These are phyloP conservation scores for Pseudogymnoascus sp. DNA, from an alignment of 2,329 filamentous ascomycete species.

Conservation along the genomic window DNA sequence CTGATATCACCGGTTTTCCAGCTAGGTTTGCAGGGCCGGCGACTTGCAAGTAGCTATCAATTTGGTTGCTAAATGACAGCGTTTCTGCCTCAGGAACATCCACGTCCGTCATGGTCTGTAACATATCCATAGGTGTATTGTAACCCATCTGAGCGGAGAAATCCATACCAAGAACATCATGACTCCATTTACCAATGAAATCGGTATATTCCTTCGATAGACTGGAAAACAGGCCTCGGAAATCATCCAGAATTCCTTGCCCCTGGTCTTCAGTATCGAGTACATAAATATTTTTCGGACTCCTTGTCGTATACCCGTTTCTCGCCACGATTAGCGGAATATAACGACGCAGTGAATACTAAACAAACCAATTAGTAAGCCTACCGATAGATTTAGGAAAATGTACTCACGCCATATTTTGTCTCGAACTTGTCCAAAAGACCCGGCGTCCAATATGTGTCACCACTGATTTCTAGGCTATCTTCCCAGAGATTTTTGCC, in stretches of 20 bases:
- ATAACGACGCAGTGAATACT: constrained; percentile 14
- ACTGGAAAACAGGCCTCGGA: constrained; percentile 8
- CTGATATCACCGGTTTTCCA: constrained; percentile 32
- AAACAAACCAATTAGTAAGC: constrained; percentile 26
- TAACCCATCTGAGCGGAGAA: constrained; percentile 35
- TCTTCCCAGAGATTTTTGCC: constrained; percentile 33
- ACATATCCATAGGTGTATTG: constrained; percentile 36
- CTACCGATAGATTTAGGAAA: neutral
- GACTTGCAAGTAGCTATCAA: constrained; percentile 36
- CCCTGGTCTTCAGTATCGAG: constrained; percentile 14
- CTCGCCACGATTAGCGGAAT: too few relatives aligned
- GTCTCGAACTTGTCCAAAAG: constrained; percentile 26
- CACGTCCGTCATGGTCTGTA: constrained; percentile 30
- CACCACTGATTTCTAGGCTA: constrained; percentile 28
- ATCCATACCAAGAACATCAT: constrained; percentile 23
- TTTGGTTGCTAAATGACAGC: constrained; percentile 29
- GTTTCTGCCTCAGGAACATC: constrained; percentile 36
- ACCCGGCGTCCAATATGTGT: constrained; percentile 31
- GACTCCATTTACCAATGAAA: constrained; percentile 27
- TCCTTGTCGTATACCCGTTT: neutral
- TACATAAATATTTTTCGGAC: neutral
- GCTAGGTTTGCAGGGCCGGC: constrained; percentile 33
- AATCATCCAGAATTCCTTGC: constrained; percentile 12
- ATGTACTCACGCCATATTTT: constrained; percentile 28
- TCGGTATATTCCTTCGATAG: constrained; percentile 24